Evolutionary conservation across 306 rosid genomes (phyloP), one percentile per base, ranked within the genome.

Genomic region (Malus sieversii): DNA sequence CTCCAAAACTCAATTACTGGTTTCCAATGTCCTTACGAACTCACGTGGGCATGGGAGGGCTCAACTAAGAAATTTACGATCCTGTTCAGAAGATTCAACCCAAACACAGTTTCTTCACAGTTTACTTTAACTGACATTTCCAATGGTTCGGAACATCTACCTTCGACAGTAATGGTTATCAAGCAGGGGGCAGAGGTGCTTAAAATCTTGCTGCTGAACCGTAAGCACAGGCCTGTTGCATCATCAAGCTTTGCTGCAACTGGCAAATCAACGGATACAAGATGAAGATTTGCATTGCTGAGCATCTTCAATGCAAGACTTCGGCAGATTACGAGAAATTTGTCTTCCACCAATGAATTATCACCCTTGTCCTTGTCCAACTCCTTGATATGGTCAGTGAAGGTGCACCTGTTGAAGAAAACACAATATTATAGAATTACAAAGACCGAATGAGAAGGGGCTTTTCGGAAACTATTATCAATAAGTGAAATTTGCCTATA

Each of bases 41-140:
- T 82, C 10, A 67, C 55, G n/a, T 60, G 82, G 78, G 82, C 42
- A 66, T 40, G 82, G 61, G 84, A 72, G 46, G 93, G 86, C 77
- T 89, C 97, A 18, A 69, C 92, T 61, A 85, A 82, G 87, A 90
- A 82, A 85, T 90, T 96, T 75, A 90, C 89, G 68, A 90, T 75
- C 84, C 99, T 84, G 81, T 92, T 96, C 83, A 96, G 84, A 82
- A 96, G 84, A 86, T 96, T 96, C 81, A 92, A 84, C 70, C 97
- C 97, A 65, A 96, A 96, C 27, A 96, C 99, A 29, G 98, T 96
- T 80, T 96, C 98, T 80, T 90, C 98, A 67, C 98, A 92, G 84
- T 96, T 96, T 81, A 92, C 91, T 78, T 90, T 96, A 66, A 90
- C 80, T 25, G 89, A 84, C 75, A 88, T 72, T 69, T 64, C 71